Evolutionary conservation across 768 basidiomycete species (phyloP).

Genomic region (Floccularia luteovirens): DNA sequence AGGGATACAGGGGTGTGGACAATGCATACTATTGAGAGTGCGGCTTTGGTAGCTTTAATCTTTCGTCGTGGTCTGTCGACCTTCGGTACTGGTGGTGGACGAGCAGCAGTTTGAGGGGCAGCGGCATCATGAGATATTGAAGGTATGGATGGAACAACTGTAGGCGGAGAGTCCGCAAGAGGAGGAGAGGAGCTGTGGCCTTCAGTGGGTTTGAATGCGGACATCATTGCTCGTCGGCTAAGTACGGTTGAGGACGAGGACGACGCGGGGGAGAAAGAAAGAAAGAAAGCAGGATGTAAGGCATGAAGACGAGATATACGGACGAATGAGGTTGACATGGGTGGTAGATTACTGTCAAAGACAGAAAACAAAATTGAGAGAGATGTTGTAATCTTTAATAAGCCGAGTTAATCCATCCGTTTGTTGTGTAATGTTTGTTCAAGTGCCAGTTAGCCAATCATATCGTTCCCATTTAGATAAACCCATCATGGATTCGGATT

Average conservation of each 20-base stretch:
- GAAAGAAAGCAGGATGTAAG: slow-evolving; percentile 20
- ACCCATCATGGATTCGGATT: too few species aligned
- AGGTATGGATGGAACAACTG: slow-evolving; percentile 37
- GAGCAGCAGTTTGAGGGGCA: slow-evolving; percentile 65
- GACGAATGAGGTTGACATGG: slow-evolving; percentile 8
- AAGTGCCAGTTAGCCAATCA: slow-evolving; percentile 29
- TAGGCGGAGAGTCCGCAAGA: slow-evolving; percentile 41
- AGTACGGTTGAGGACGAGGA: slow-evolving; percentile 23
- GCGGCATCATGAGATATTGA: slow-evolving; percentile 49
- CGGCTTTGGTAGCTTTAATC: slow-evolving; percentile 69
- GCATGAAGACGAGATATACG: slow-evolving; percentile 13
- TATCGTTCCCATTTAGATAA: slow-evolving; percentile 11
- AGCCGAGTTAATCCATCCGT: too few species aligned
- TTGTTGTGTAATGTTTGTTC: too few species aligned
- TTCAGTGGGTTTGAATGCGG: slow-evolving; percentile 40
- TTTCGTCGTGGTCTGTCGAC: slow-evolving; percentile 55
- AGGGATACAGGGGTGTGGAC: slow-evolving; percentile 3
- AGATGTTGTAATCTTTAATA: too few species aligned
- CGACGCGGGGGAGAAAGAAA: slow-evolving; percentile 23
- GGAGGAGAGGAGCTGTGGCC: slow-evolving; percentile 15
- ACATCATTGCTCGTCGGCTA: slow-evolving; percentile 60
- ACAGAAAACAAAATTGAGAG: too few species aligned
- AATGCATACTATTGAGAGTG: slow-evolving; percentile 60
- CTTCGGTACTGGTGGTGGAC: slow-evolving; percentile 64
- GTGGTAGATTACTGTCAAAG: too few species aligned